Percentiles rank a stretch among this genome's conserved stretches.
phyloP scores from a whole-genome alignment of 192 early-diverging fungal species.

The Backusella psychrophila region DNA sequence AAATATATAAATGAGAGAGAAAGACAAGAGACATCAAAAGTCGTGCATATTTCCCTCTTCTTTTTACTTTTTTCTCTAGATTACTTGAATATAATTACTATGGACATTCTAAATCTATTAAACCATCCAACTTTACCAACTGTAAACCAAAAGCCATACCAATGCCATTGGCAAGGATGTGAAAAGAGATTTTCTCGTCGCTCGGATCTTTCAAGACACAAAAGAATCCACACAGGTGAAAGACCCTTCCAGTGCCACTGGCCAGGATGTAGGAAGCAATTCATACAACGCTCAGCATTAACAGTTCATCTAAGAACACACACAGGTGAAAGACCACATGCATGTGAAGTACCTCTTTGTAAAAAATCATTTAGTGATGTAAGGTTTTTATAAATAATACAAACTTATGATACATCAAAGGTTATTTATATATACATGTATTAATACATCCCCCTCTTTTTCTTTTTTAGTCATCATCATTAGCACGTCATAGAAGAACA shows the following conservation, averaged over 20 bases:
- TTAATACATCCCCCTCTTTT: not conserved
- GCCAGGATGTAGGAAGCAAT: constrained; percentile 62
- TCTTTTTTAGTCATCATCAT: constrained; percentile 23
- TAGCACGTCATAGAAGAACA: constrained; percentile 24
- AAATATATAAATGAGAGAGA: not conserved
- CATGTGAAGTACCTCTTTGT: constrained; percentile 62
- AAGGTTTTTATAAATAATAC: not conserved
- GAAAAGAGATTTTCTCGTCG: constrained; percentile 66
- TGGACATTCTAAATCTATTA: constrained; percentile 28
- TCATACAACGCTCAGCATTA: constrained; percentile 73
- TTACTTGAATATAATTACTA: constrained; percentile 6
- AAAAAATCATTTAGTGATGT: constrained; percentile 75
- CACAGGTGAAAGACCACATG: constrained; percentile 69
- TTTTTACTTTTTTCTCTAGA: not conserved
- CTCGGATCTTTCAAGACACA: constrained; percentile 71
- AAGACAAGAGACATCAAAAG: not conserved
- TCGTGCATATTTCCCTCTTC: not conserved
- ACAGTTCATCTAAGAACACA: constrained; percentile 75
- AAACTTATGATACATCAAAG: not conserved
- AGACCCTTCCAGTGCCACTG: constrained; percentile 65
- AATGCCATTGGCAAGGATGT: constrained; percentile 61
- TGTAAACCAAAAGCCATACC: constrained; percentile 36
- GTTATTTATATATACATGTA: not conserved
- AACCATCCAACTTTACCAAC: constrained; percentile 1
- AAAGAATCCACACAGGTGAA: constrained; percentile 73